Base-by-base conservation (phyloP, 2,329 filamentous ascomycete genomes). In the Phyllosticta ampelicida region DNA sequence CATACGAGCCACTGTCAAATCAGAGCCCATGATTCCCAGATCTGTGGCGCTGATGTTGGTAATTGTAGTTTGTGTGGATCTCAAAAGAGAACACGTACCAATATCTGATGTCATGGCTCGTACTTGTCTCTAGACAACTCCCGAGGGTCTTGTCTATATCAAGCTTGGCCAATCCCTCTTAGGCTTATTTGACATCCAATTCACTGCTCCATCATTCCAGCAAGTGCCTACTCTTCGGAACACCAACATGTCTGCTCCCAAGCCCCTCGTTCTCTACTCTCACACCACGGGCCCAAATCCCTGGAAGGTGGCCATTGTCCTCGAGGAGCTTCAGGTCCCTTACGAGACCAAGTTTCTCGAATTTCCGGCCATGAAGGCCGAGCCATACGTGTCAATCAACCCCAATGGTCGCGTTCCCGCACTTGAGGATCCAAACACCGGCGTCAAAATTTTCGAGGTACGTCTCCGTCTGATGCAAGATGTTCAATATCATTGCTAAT, bases 401-500 rank as follows among this genome's bases (percentile, higher is more conserved):
- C 71, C 72, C 51, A 76, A 76, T 56, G 73, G 73, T 48, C 66
- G 73, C 6, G 67, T 74, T 2, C 73, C 74, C 10, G 68, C 72
- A 10, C 71, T 77, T 51, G 67, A 74, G 28, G 75, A 77, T 62
- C 74, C 73, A 4, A 77, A 77, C 65, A 75, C 72, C 0, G 69
- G 67, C 60, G 61, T 75, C 55, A 72, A 65, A n/a, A 61, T 75
- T 5, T 74, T 69, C 64, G 73, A 75, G 51, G 56, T 54, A 19
- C 9, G 21, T 29, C 11, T 16, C 6, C 9, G 9, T n/a, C 10
- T 5, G 10, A 10, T 20, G n/a, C 21, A 44, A 2, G 36, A 1
- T n/a, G 20, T 19, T 29, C 20, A n/a, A 18, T n/a, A 2, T 29
- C 28, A 23, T 18, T 1, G 19, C 48, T 56, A 23, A 51, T 28